Base-by-base conservation (phyloP, 441 rosid genomes). In the Mallotus repandus region DNA sequence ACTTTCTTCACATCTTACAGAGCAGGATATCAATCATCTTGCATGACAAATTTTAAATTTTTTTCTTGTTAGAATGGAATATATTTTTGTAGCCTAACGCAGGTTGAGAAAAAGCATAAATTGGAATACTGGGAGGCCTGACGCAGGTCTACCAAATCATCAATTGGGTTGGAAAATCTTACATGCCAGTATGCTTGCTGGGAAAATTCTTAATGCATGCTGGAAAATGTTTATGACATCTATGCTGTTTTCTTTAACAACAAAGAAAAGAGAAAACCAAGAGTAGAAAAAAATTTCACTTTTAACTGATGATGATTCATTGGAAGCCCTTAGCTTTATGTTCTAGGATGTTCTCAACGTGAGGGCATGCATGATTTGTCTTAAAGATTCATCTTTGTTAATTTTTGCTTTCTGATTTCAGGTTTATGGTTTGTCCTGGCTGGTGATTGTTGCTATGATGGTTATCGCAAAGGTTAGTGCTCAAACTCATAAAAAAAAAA, bases 351-450 rank as follows among this genome's bases (percentile, higher is more conserved):
- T 21, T 32, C 61, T 57, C 14, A 57, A 22, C 35, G 15, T 16
- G 11, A 57, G 14, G 61, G 10, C 22, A 52, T 69, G 14, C 8
- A 59, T 49, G 25, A 54, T 25, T 70, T 41, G 45, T 29, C 15
- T n/a, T 38, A 8, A 15, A 70, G 32, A 4, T 16, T 25, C 49
- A 38, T 72, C 9, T 59, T 19, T 76, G 9, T 65, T 35, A 35
- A 1, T 35, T 73, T 65, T 77, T 54, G 65, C 73, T 58, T 78
- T 70, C 19, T 58, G 74, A 45, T 75, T 84, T 75, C 81, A 91
- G 97, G 89, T 91, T 43, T 96, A 93, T 71, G 97, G 92, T 76
- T 82, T 93, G 11, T 96, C 99, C 21, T 96, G 98, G 99, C 87
- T 96, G 18, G 98, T 94, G 65, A 94, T 94, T 74, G 88, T 92